These are phyloP conservation scores for Cyberlindnera xylosilytica DNA, from an alignment of 805 yeast genomes.

Conservation along the genomic window DNA sequence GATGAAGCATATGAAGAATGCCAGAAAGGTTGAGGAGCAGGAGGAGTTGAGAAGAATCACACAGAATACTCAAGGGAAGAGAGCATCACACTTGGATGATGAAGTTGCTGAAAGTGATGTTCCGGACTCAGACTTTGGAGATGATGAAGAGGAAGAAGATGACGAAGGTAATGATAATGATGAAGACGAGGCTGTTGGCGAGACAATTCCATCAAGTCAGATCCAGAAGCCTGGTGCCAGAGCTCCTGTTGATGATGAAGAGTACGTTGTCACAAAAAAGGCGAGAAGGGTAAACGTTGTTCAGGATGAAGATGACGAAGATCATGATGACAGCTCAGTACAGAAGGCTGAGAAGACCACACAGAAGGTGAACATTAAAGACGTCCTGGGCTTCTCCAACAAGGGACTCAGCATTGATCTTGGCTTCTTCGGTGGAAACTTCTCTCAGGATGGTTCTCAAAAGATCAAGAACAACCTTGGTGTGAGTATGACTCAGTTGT, in stretches of 20 bases:
- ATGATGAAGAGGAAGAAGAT: slow-evolving; percentile 16
- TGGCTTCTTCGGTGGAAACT: slow-evolving; percentile 27
- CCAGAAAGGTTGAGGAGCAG: slow-evolving; percentile 30
- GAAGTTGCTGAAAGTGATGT: slow-evolving; percentile 25
- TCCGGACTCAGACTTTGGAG: slow-evolving; percentile 20
- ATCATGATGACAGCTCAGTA: slow-evolving; percentile 13
- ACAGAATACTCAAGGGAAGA: slow-evolving; percentile 12
- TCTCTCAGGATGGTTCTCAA: slow-evolving; percentile 15
- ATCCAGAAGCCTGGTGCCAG: slow-evolving; percentile 2
- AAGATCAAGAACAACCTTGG: slow-evolving; percentile 13
- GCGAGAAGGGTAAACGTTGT: slow-evolving; percentile 13
- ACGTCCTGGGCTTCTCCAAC: slow-evolving; percentile 1
- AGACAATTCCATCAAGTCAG: slow-evolving; percentile 10
- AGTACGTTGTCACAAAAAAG: slow-evolving; percentile 7
- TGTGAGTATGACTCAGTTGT: slow-evolving; percentile 23
- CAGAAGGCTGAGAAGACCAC: background rate
- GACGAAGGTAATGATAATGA: slow-evolving; percentile 10
- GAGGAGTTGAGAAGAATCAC: slow-evolving; percentile 30
- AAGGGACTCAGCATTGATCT: slow-evolving; percentile 12
- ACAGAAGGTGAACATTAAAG: slow-evolving; percentile 4
- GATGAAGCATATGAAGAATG: slow-evolving; percentile 22
- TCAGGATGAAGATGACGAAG: slow-evolving; percentile 18
- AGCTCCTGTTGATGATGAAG: slow-evolving; percentile 4
- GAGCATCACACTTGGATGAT: slow-evolving; percentile 12
- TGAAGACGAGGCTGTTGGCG: background rate